Conservation (phyloP, 495 filamentous ascomycete genomes). For the Tuber melanosporum region DNA sequence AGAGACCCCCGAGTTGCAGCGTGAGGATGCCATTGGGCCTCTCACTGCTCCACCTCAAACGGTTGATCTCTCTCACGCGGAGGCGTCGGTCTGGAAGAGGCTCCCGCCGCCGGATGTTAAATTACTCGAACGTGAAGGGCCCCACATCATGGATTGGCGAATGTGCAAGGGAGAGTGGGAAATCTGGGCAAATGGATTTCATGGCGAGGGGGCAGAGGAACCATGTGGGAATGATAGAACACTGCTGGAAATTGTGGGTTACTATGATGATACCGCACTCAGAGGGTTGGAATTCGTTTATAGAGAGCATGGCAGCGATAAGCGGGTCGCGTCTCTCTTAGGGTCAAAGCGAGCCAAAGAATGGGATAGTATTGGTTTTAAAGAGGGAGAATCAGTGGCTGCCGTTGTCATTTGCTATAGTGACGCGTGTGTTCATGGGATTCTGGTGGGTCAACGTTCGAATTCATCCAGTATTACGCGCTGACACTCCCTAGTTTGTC, state of each 20-base stretch:
- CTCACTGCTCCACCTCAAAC: constrained; percentile 25
- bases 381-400: constrained; percentile 22
- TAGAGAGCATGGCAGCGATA: constrained; percentile 14
- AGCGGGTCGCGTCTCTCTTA: constrained; percentile 20
- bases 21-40: constrained; percentile 20
- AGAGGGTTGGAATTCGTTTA: constrained; percentile 41
- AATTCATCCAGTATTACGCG: constrained; percentile 9
- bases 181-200: constrained; percentile 35
- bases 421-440: constrained; percentile 36
- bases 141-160: constrained; percentile 39
- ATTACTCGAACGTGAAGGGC: constrained; percentile 39
- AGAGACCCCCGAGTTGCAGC: constrained; percentile 20
- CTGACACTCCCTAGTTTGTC: constrained; percentile 33
- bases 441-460: constrained; percentile 27
- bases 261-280: constrained; percentile 37
- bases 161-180: constrained; percentile 41
- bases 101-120: constrained; percentile 30
- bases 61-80: constrained; percentile 37
- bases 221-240: constrained; percentile 8
- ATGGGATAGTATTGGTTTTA: constrained; percentile 21
- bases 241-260: constrained; percentile 37
- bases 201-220: constrained; percentile 26
- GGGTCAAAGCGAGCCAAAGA: constrained; percentile 20
- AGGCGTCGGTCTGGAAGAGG: constrained; percentile 40
- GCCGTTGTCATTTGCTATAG: constrained; percentile 40